Conservation (phyloP, 108 stramenopile species). For the Nitzschia sp. region DNA sequence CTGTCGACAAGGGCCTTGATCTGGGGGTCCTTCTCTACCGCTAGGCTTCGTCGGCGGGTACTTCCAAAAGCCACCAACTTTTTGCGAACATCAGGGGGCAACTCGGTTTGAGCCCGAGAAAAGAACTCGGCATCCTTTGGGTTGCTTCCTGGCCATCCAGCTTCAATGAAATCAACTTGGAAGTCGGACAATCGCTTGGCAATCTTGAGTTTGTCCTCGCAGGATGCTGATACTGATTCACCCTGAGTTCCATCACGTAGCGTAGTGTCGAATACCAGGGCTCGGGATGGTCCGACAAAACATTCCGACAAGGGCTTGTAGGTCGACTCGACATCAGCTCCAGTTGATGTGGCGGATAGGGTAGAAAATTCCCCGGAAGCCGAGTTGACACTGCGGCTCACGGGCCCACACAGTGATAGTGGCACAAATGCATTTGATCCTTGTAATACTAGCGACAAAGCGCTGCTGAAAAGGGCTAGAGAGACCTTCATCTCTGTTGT, state of each 20-base stretch:
- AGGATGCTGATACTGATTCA: slow-evolving; percentile 85
- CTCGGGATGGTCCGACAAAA: slow-evolving; percentile 56
- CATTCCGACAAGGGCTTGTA: slow-evolving; percentile 19
- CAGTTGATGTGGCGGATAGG: too few species aligned
- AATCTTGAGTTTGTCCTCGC: slow-evolving; percentile 91
- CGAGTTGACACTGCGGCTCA: too few species aligned
- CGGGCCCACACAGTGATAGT: too few species aligned
- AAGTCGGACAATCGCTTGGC: slow-evolving; percentile 63
- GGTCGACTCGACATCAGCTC: too few species aligned
- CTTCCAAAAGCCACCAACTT: slow-evolving; percentile 91
- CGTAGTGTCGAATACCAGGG: slow-evolving; percentile 81
- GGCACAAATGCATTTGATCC: too few species aligned
- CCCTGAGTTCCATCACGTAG: slow-evolving; percentile 92
- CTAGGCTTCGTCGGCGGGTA: slow-evolving; percentile 73
- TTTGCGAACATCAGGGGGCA: slow-evolving; percentile 39
- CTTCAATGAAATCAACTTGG: slow-evolving; percentile 88
- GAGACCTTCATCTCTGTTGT: too few species aligned
- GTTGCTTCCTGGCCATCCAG: slow-evolving; percentile 92
- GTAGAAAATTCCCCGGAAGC: too few species aligned
- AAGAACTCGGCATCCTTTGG: slow-evolving; percentile 94
- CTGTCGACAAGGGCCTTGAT: slow-evolving; percentile 75
- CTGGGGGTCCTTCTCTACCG: slow-evolving; percentile 74
- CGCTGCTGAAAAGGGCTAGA: too few species aligned
- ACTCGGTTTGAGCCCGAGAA: slow-evolving; percentile 59
- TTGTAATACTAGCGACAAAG: too few species aligned